Base-by-base conservation (phyloP, 2,329 filamentous ascomycete genomes). In the Tothia fuscella region DNA sequence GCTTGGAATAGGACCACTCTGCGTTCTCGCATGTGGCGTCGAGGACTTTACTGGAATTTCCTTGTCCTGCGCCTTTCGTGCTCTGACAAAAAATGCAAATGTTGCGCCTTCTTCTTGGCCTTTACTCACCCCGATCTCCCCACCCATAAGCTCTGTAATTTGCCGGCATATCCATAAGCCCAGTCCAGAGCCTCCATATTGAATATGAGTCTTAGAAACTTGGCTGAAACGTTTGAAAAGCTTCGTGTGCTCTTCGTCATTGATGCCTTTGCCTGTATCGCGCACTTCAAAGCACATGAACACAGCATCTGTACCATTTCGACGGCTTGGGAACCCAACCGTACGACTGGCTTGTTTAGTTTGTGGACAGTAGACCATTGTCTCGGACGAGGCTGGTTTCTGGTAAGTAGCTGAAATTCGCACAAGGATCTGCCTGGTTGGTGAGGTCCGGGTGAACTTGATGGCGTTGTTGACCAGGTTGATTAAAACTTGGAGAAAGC, bases 181-280 rank as follows among this genome's bases (percentile, higher is more conserved):
- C 1, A 40, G 24, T 6, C 41, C 41, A 16, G 33, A 29, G 6
- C 41, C 41, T 3, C 41, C 41, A 21, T 43, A 43, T 25, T 43
- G 17, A 24, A 43, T 38, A 20, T 82, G 78, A 0, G 78, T 82
- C 43, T 70, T 72, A 4, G 77, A 72, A 12, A 77, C 77, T 57
- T 85, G 80, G 6, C 75, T 71, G 54, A 85, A 85, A 17, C 78
- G 71, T 46, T 80, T 70, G 54, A 85, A 85, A 0, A 85, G 64
- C 22, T 69, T 24, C 19, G 25, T 16, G 6, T 38, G 76, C 50
- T 80, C 76, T 22, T 71, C 65, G 19, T 71, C 65, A 1, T 69
- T 73, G 24, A 83, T 61, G 0, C 79, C 78, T 30, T 38, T 47
- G 12, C 47, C 47, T 2, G 47, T 48, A 16, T 48, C 47, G 19